Evolutionary conservation across 2,329 filamentous ascomycete species (phyloP), one percentile per base, ranked within the genome.

Genomic region (Blastomyces silverae): DNA sequence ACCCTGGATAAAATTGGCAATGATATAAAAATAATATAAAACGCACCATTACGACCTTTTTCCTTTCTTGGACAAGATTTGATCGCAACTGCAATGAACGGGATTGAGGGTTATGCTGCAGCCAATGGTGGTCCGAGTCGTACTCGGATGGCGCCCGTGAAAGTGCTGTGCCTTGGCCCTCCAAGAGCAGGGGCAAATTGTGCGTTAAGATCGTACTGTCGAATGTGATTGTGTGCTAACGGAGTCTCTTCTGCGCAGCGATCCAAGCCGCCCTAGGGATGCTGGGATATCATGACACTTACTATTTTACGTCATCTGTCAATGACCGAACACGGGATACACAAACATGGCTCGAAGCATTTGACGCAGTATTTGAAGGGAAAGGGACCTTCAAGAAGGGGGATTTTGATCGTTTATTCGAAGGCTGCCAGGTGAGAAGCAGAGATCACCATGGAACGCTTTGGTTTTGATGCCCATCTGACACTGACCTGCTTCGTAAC

Each of bases 261-360:
- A 84, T 90, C 72, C 82, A 86, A 67, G 83, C 82, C 52, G 87
- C 88, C 25, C 82, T 90, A 73, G 83, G 86, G 72, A 80, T 85
- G 70, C 81, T 90, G 52, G 87, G 87, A 67, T 89, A 87, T 74
- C 79, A 83, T 70, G 85, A 88, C 74, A 87, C 84, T 66, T 89
- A 90, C 80, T 88, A 90, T 79, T 89, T 89, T 86, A 87, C 88
- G 84, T 87, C 83, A 70, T 85, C 84, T 69, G 85, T 83, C 66
- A 84, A 88, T 66, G 86, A 89, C 77, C 89, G 88, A 76, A 85
- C 85, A 13, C 84, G 83, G 31, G 87, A 89, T 71, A 85, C 84
- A 64, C 79, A 88, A 53, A 84, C 89, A 79, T 90, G 88, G 88
- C 84, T 85, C 76, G 85, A 89, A 67, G 87, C 87, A 37, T 81